A percentile compares a stretch with the other conserved stretches of the same genome.
These are phyloP conservation scores for Dalbergia cultrata DNA, from an alignment of 306 rosid genomes.

Conservation along the genomic window DNA sequence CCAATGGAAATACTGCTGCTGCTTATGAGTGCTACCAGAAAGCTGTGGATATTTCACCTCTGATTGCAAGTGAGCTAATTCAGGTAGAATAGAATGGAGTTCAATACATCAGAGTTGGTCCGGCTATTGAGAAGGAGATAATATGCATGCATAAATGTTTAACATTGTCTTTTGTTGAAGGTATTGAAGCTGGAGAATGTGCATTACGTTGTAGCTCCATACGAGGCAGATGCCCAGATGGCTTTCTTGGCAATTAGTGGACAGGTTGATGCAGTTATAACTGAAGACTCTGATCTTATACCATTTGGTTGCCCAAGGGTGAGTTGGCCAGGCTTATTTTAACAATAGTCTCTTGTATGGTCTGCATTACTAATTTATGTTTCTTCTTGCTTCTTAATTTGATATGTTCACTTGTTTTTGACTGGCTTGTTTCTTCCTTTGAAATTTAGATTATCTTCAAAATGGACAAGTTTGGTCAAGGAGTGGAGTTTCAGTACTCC, in stretches of 20 bases:
- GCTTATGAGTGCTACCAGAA: conserved; percentile 96
- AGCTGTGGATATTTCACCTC: conserved; percentile 95
- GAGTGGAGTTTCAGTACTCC: conserved; percentile 76
- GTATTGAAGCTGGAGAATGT: conserved; percentile 86
- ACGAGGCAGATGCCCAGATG: conserved; percentile 98
- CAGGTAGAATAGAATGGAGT: conserved; percentile 59
- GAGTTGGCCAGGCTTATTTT: conserved; percentile 47
- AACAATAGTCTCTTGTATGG: conserved; percentile 26
- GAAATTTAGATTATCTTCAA: conserved; percentile 83
- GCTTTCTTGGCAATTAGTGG: conserved; percentile 83
- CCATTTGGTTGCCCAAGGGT: conserved; percentile 97
- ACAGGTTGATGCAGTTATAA: conserved; percentile 88
- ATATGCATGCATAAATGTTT: background rate
- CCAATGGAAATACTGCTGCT: conserved; percentile 81
- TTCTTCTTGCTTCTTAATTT: background rate
- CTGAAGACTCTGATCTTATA: conserved; percentile 96
- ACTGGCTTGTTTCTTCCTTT: conserved; percentile 44
- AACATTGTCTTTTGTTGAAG: conserved; percentile 51
- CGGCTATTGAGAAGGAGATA: conserved; percentile 33
- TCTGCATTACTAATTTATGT: background rate
- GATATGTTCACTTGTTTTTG: conserved; percentile 1
- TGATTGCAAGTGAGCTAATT: conserved; percentile 73
- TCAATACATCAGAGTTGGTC: conserved; percentile 17
- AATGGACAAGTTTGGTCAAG: conserved; percentile 98
- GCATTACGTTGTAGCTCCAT: conserved; percentile 88